Percentiles rank a stretch among this genome's conserved stretches.
These are phyloP conservation scores for Ambrosiella cleistominuta DNA, from an alignment of 2,329 filamentous ascomycete species.

Conservation along the genomic window DNA sequence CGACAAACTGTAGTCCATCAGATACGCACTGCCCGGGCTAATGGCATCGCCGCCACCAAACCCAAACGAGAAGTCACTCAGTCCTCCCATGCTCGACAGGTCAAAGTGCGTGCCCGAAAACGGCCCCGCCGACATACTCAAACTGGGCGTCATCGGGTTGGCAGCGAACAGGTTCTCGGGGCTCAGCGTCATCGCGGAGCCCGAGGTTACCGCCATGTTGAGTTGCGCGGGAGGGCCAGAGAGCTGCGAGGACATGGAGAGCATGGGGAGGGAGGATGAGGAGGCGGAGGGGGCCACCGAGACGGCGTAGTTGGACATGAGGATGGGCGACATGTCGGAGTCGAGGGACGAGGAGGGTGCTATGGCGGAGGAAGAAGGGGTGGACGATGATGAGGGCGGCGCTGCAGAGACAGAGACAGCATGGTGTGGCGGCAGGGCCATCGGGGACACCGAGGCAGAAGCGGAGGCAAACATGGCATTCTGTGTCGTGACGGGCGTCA, in stretches of 20 bases:
- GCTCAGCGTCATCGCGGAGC: background rate
- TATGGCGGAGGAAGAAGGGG: background rate
- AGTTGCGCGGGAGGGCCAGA: background rate
- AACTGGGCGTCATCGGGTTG: background rate
- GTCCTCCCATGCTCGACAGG: background rate
- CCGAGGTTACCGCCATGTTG: background rate
- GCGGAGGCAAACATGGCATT: background rate
- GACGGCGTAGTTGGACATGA: background rate
- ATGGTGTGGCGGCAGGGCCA: background rate
- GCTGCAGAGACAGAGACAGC: too few species aligned
- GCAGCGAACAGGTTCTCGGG: background rate
- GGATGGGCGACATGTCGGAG: slow-evolving; percentile 1
- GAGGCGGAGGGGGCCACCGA: background rate
- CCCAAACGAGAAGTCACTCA: background rate
- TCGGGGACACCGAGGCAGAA: background rate
- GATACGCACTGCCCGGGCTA: background rate
- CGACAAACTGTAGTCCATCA: background rate
- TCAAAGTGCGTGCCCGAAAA: background rate
- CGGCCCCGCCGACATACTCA: background rate
- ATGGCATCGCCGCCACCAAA: background rate
- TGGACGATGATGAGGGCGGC: too few species aligned
- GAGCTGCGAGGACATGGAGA: background rate
- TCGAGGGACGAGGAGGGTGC: background rate
- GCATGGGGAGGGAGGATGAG: background rate
- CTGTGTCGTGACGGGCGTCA: background rate